Base-by-base conservation (phyloP, 129 eudicot genomes). In the Helianthus tuberosus region DNA sequence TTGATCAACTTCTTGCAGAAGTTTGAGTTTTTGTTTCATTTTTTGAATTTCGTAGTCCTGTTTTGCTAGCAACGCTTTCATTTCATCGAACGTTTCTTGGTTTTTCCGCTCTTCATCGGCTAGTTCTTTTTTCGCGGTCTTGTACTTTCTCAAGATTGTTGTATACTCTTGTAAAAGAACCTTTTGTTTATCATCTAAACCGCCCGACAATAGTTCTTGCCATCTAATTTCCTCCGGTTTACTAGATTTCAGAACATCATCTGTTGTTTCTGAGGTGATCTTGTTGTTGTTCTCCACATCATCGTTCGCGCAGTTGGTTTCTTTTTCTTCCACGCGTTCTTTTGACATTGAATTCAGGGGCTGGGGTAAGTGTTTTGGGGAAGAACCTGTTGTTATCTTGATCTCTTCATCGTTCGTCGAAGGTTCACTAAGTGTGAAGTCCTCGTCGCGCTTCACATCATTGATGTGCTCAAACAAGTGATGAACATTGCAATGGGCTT, bases 151-250 rank as follows among this genome's bases (percentile, higher is more conserved):
- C 32, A 89, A 84, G 63, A 91, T 84, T 10, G 86, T 71, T 0
- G 91, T 91, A 49, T 91, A 95, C 74, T 95, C 99, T 71, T 68
- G 80, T 67, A 95, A 53, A 1, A 91, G 85, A 68, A 91, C 80
- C 83, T 83, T 91, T 66, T 91, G 90, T 72, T 79, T 84, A 46
- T 89, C 92, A 77, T 91, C 96, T 67, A 79, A 57, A 36, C 96
- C 99, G 68, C 69, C 83, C 77, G 80, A 59, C 36, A 95, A 85
- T 74, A 87, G 68, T 67, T 85, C 82, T 76, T 87, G 92, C 97
- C 97, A 95, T 64, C 76, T 81, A 1, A 44, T 47, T 1, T 74
- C 81, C 69, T 78, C 49, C 3, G 0, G 58, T 27, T 29, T 43
- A 43, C 29, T 17, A 11, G 48, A 36, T 67, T 43, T 20, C 11